Percentiles rank a stretch among this genome's conserved stretches.
These are phyloP conservation scores for Dioscorea dumetorum DNA, from an alignment of 106 monocot genomes.

Conservation along the genomic window DNA sequence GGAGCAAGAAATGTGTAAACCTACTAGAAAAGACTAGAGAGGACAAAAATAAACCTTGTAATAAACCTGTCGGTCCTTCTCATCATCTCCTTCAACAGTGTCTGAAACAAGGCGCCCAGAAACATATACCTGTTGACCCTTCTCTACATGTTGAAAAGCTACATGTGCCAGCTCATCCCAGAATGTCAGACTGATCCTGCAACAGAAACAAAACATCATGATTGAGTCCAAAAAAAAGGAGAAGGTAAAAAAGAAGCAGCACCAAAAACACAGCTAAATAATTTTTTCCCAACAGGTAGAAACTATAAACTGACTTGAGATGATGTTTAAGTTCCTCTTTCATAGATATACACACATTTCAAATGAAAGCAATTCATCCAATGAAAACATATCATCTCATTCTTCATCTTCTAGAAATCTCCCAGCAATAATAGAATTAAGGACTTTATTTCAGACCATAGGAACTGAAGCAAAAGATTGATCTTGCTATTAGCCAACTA, in stretches of 20 bases:
- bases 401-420: no score
- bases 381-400: no score
- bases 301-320: no score
- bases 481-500: no score
- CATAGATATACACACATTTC: no score
- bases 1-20: background rate
- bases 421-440: no score
- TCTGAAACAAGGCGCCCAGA: slow-evolving; percentile 75
- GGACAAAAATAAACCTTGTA: slow-evolving; percentile 58
- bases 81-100: slow-evolving; percentile 52
- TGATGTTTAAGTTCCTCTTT: no score
- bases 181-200: slow-evolving; percentile 78
- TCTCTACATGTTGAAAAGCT: slow-evolving; percentile 75
- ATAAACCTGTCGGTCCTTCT: slow-evolving; percentile 42
- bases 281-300: no score
- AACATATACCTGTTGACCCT: slow-evolving; percentile 71
- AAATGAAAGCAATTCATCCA: no score
- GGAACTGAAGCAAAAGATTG: no score
- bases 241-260: no score
- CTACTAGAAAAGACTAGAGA: background rate
- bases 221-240: background rate
- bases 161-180: slow-evolving; percentile 91
- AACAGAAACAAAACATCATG: background rate
- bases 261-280: background rate
- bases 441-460: no score